phyloP scores from a whole-genome alignment of 1,139 yeast species.

The Sugiyamaella paludigena region DNA sequence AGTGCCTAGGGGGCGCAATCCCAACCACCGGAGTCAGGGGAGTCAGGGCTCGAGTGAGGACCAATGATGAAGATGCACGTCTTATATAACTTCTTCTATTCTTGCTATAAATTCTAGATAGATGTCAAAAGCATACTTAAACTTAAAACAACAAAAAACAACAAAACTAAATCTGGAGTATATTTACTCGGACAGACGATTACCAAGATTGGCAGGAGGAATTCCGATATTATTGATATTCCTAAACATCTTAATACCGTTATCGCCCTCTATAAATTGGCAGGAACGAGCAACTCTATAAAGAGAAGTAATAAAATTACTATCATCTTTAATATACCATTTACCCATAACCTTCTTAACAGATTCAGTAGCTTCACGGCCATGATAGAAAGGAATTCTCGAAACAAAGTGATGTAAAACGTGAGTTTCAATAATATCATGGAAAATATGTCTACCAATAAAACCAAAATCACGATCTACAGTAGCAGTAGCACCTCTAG shows the following conservation, averaged over 20 bases:
- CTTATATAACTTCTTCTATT: not conserved
- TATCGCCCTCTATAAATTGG: conserved; percentile 79
- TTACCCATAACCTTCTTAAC: conserved; percentile 80
- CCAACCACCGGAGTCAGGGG: too few relatives aligned
- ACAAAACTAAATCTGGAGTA: conserved; percentile 4
- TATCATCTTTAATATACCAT: conserved; percentile 64
- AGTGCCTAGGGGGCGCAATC: too few relatives aligned
- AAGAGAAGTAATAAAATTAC: conserved; percentile 69
- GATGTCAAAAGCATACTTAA: conserved; percentile 3
- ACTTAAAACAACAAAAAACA: conserved; percentile 11
- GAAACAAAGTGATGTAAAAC: conserved; percentile 84
- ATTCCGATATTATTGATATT: conserved; percentile 60
- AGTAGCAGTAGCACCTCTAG: conserved; percentile 87
- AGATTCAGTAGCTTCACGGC: conserved; percentile 75
- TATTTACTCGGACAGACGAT: conserved; percentile 20
- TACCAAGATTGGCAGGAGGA: conserved; percentile 25
- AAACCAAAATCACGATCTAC: conserved; percentile 83
- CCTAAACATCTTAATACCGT: conserved; percentile 76
- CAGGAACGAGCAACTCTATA: conserved; percentile 73
- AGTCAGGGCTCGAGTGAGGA: not conserved
- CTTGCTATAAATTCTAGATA: not conserved
- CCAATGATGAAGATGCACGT: not conserved
- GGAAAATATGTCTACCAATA: conserved; percentile 76
- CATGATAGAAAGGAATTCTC: conserved; percentile 83
- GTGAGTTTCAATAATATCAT: conserved; percentile 87